These are phyloP conservation scores for Neckera pumila DNA, from an alignment of 225 moss, liverwort and hornwort genomes.

Conservation along the genomic window DNA sequence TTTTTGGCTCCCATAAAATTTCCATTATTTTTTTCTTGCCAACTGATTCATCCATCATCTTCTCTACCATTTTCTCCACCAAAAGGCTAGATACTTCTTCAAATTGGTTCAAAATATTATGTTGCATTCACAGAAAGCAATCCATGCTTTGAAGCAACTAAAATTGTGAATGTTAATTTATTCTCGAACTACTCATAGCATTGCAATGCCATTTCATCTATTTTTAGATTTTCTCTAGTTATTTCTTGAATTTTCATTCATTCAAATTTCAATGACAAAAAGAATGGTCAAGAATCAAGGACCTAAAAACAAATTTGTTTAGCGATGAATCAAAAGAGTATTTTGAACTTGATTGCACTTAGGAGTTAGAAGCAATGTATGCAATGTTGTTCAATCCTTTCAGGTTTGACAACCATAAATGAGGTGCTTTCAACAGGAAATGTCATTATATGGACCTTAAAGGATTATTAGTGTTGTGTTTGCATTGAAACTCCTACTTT, in stretches of 20 bases:
- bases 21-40: neutral
- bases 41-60: neutral
- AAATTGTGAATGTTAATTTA: too few relatives aligned
- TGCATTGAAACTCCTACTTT: neutral
- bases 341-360: neutral
- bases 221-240: too few relatives aligned
- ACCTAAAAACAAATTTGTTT: too few relatives aligned
- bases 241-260: neutral
- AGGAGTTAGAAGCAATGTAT: neutral
- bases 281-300: neutral
- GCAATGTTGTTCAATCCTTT: neutral
- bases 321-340: neutral
- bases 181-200: neutral
- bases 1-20: neutral
- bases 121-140: neutral
- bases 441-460: neutral
- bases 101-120: neutral
- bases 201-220: neutral
- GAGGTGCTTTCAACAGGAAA: neutral
- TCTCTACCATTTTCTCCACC: neutral
- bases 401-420: neutral
- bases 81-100: too few relatives aligned
- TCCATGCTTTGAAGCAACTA: neutral
- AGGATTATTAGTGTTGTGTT: neutral
- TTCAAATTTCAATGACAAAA: neutral